phyloP scores from a whole-genome alignment of 805 yeast genomes.

The Lipomyces yamadae region DNA sequence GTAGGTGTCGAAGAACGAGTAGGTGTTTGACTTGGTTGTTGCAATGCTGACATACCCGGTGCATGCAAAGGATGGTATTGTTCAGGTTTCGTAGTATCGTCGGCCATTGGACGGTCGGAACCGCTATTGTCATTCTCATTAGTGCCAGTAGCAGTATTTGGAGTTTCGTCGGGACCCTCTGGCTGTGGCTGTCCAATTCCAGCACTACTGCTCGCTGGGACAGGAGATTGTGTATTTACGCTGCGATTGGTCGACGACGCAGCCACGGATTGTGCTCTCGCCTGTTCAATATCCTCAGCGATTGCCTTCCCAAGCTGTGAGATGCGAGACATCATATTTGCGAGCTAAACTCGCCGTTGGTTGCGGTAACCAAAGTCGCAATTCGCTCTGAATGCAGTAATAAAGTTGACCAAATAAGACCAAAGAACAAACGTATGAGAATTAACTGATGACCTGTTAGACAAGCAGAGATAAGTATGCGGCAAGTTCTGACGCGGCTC shows the following conservation, averaged over 20 bases:
- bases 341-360: neutral
- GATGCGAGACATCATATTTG: slow-evolving; percentile 58
- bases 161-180: neutral
- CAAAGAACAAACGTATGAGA: too few relatives aligned
- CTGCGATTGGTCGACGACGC: slow-evolving; percentile 42
- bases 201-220: slow-evolving; percentile 45
- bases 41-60: neutral
- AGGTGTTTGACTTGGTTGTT: slow-evolving; percentile 16
- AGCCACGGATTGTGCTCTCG: slow-evolving; percentile 37
- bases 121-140: neutral
- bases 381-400: neutral
- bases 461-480: too few relatives aligned
- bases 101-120: neutral
- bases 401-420: neutral
- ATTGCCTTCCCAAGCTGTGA: slow-evolving; percentile 68
- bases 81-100: neutral
- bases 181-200: too few relatives aligned
- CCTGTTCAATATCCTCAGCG: slow-evolving; percentile 63
- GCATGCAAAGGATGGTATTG: neutral
- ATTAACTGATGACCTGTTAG: too few relatives aligned
- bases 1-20: slow-evolving; percentile 16
- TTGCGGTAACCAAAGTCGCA: neutral
- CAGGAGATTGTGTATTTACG: slow-evolving; percentile 55
- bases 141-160: neutral
- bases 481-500: too few relatives aligned